Evolutionary conservation across 768 basidiomycete species (phyloP), one percentile per base, ranked within the genome.

Genomic region (Tylopilus felleus): DNA sequence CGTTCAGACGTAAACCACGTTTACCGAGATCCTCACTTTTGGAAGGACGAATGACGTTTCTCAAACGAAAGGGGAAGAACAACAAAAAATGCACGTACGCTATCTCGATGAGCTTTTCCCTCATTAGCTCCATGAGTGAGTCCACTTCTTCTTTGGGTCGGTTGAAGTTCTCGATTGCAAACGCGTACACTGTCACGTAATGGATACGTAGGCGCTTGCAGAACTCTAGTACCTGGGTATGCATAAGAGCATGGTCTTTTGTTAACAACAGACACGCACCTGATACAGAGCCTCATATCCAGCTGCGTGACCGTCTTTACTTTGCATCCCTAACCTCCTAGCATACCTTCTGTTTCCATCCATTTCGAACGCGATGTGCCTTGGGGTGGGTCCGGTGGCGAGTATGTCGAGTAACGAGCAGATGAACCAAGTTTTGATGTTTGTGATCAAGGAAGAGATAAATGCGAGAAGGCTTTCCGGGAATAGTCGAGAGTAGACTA

Each of bases 131-230:
- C 93, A 99, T 93, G 61, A 98, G 77, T 2, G 84, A 83, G 23
- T 88, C 83, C 2, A 99, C 93, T 68, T 99, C 97, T 5, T 86
- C 86, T 50, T 81, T 75, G 1, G 88, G 80, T 21, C 97, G 81
- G 57, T 90, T 90, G 74, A 98, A 98, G 73, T 98, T 99, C 63
- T 98, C 96, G 56, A 98, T 93, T 1, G 94, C 83, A 71, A 99
- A 99, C n/a, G 93, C 93, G 63, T 96, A 99, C n/a, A 88, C 90
- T 2, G 92, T 86, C 25, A 98, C 93, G 55, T 88, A 93, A 54
- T 75, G 79, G 45, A 99, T 79, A 14, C 83, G 74, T n/a, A 99
- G 78, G 1, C 80, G 75, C 19, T 96, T 73, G 62, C 95, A 95
- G 27, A 94, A 77, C 68, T 94, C 91, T 17, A 98, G 74, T 51